Base-by-base conservation (phyloP, 345 rosid species). In the Melastoma malabathricum region DNA sequence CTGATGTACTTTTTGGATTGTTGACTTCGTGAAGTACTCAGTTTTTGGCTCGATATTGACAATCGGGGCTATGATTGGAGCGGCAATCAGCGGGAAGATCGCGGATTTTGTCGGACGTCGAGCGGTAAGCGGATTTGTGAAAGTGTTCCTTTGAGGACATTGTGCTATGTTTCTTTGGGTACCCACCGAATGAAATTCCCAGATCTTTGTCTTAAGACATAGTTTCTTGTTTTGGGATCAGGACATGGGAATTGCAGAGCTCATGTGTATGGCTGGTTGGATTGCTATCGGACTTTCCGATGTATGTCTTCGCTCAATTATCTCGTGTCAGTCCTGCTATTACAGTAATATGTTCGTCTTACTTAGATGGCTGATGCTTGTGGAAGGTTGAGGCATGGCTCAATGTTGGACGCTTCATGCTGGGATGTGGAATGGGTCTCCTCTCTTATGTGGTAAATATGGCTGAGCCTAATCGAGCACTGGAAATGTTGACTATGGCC, bases 61-160 rank as follows among this genome's bases (percentile, higher is more conserved):
- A 0, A 61, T 79, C 46, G 96, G 96, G 47, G 96, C 89, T 43
- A 83, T 81, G 96, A 59, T 87, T 17, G 96, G 96, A 5, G 89
- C 89, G 15, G 67, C 72, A 10, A 69, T 72, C 72, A 83, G 89
- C 51, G 94, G 96, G 47, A 68, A 49, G 59, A 57, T 77, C 29
- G 82, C 94, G 8, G 94, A 87, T 71, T 59, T 52, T 50, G 62
- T 79, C 5, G 94, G 96, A 55, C 65, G 89, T 64, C 78, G 81
- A 66, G 75, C 68, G 9, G 96, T 83, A 70, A 72, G 76, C 68
- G 48, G n/a, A 18, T 18, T 44, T 31, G 43, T 41, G 15, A 20
- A 22, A 13, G 51, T 43, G 17, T 56, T 10, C 6, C 18, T 14
- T 20, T 0, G 6, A 22, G 3, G 13, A 50, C 43, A 27, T 27